A percentile compares a stretch with the other conserved stretches of the same genome.
These are phyloP conservation scores for Dendryphion nanum DNA, from an alignment of 2,329 filamentous ascomycete genomes.

Conservation along the genomic window DNA sequence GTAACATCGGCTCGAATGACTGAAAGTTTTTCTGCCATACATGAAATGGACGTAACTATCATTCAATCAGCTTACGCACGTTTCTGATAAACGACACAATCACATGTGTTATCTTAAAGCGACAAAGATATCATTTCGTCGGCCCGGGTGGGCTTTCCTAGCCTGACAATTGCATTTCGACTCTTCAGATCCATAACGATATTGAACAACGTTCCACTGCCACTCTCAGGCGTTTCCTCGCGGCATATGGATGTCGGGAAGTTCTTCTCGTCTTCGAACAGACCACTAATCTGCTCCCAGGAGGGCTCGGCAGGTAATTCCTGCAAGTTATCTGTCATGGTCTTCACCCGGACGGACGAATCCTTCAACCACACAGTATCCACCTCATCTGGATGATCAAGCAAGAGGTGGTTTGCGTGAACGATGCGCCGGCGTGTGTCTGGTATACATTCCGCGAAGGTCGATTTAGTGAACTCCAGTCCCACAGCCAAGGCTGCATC, in stretches of 20 bases:
- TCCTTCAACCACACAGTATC: conserved; percentile 47
- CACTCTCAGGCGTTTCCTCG: conserved; percentile 19
- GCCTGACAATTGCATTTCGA: conserved; percentile 25
- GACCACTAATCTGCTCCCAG: conserved; percentile 24
- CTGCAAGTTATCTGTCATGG: conserved; percentile 37
- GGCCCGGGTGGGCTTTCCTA: conserved; percentile 35
- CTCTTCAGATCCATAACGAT: conserved; percentile 37
- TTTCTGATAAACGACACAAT: too few relatives aligned
- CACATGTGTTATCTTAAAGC: too few relatives aligned
- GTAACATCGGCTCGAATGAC: too few relatives aligned
- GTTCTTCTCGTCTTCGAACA: conserved; percentile 45
- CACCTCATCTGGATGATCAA: conserved; percentile 35
- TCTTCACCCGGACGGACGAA: conserved; percentile 34
- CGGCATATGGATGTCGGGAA: conserved; percentile 37
- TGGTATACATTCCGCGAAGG: conserved; percentile 29
- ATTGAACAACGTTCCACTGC: conserved; percentile 35
- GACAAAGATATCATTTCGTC: too few relatives aligned
- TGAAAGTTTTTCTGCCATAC: too few relatives aligned
- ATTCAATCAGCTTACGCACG: too few relatives aligned
- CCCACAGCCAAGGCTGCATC: conserved; percentile 49
- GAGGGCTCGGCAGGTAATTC: conserved; percentile 13
- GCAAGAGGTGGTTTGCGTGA: conserved; percentile 46
- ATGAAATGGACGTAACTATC: too few relatives aligned
- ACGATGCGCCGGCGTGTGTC: conserved; percentile 37
- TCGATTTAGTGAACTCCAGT: conserved; percentile 48